These are phyloP conservation scores for Keithomyces neogunnii DNA, from an alignment of 2,329 filamentous ascomycete species.

Conservation along the genomic window DNA sequence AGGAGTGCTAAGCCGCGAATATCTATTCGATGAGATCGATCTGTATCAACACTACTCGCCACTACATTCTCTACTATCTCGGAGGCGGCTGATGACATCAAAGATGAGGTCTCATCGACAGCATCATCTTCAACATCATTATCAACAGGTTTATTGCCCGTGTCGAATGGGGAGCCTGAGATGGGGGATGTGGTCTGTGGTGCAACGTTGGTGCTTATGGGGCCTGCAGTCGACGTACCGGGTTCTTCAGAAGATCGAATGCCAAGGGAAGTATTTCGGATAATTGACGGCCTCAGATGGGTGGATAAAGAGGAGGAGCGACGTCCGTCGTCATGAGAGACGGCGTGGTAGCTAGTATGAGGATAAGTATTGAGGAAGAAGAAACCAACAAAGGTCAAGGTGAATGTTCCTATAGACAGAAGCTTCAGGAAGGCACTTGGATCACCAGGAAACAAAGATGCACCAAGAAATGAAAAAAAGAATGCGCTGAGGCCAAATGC, in stretches of 20 bases:
- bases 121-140: slow-evolving; percentile 27
- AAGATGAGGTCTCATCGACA: slow-evolving; percentile 69
- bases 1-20: slow-evolving; percentile 76
- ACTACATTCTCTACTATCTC: slow-evolving; percentile 41
- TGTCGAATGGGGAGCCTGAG: neutral
- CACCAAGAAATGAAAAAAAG: slow-evolving; percentile 80
- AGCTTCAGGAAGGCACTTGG: slow-evolving; percentile 75
- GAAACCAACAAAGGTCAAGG: slow-evolving; percentile 66
- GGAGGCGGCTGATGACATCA: slow-evolving; percentile 61
- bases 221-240: slow-evolving; percentile 47
- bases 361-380: slow-evolving; percentile 75
- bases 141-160: neutral
- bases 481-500: slow-evolving; percentile 93
- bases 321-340: slow-evolving; percentile 30
- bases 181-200: neutral
- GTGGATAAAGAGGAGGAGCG: slow-evolving; percentile 1
- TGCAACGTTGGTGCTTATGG: neutral
- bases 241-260: slow-evolving; percentile 43
- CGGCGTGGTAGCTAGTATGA: slow-evolving; percentile 43
- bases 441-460: slow-evolving; percentile 71
- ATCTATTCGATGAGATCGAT: slow-evolving; percentile 77
- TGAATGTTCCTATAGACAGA: slow-evolving; percentile 69
- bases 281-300: neutral
- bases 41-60: slow-evolving; percentile 57
- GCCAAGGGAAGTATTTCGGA: neutral